These are phyloP conservation scores for Nakazawaea wickerhamii DNA, from an alignment of 805 yeast genomes.

Conservation along the genomic window DNA sequence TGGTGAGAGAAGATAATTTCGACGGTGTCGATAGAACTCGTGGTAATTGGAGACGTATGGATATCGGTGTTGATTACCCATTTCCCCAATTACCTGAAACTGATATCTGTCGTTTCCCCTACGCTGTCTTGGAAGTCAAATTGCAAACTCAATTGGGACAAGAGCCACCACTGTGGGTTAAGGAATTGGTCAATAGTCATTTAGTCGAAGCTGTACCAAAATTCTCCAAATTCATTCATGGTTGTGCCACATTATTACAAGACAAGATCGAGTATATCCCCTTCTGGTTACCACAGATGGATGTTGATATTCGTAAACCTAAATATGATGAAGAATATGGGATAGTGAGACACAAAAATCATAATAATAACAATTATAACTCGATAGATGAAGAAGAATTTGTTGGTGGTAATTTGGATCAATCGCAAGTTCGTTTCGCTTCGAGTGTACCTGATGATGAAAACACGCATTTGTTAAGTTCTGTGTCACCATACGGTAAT, in stretches of 20 bases:
- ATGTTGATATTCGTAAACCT: constrained; percentile 89
- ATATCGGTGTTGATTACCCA: constrained; percentile 97
- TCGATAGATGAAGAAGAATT: constrained; percentile 66
- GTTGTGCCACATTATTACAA: constrained; percentile 87
- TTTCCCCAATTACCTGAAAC: constrained; percentile 76
- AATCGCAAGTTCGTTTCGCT: constrained; percentile 8
- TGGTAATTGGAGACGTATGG: constrained; percentile 97
- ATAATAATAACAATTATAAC: constrained; percentile 21
- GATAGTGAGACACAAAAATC: constrained; percentile 43
- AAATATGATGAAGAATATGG: constrained; percentile 54
- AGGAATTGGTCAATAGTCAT: constrained; percentile 86
- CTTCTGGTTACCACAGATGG: constrained; percentile 98
- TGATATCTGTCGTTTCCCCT: constrained; percentile 92
- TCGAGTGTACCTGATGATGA: constrained; percentile 24
- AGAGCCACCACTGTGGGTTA: constrained; percentile 98
- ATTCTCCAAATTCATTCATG: constrained; percentile 95
- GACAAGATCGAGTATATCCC: constrained; percentile 83
- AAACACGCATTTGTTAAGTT: constrained; percentile 28
- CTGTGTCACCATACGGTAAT: background rate
- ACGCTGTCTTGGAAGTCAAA: constrained; percentile 96
- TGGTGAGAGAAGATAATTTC: constrained; percentile 96
- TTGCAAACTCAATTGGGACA: constrained; percentile 97
- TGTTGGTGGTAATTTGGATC: constrained; percentile 27
- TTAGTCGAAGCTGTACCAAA: constrained; percentile 98
- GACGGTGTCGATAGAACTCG: constrained; percentile 77